Conservation (phyloP, 192 early-diverging fungal species). For the Physocladia obscura region DNA sequence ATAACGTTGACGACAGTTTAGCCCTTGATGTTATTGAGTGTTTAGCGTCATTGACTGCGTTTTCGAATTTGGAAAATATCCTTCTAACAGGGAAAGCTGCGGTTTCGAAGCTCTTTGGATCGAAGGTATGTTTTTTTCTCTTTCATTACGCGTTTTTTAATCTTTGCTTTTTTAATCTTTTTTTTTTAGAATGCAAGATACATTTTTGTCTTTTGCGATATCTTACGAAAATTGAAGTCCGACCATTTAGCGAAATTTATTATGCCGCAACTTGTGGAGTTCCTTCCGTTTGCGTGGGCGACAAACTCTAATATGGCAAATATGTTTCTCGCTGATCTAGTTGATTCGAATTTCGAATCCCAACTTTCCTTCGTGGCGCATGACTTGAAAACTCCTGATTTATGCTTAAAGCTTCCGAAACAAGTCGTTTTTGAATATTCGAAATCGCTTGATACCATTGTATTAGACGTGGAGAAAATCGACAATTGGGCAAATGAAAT, state of each 20-base stretch:
- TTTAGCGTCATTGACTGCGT: constrained; percentile 32
- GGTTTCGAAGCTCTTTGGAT: constrained; percentile 50
- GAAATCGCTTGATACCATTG: neutral
- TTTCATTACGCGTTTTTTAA: neutral
- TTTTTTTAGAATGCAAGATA: constrained; percentile 47
- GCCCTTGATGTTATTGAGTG: constrained; percentile 20
- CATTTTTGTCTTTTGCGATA: constrained; percentile 68
- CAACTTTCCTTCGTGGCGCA: neutral
- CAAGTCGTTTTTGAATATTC: constrained; percentile 6
- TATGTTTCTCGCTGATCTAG: neutral
- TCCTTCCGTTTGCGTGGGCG: constrained; percentile 7
- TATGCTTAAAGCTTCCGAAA: constrained; percentile 21
- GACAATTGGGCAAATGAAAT: constrained; percentile 18
- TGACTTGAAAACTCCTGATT: constrained; percentile 18
- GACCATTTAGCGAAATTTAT: constrained; percentile 71
- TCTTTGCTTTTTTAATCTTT: neutral
- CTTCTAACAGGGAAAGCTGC: constrained; percentile 48
- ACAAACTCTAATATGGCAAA: neutral
- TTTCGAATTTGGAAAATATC: constrained; percentile 39
- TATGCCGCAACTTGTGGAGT: constrained; percentile 65
- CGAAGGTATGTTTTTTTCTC: constrained; percentile 30
- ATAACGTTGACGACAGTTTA: neutral
- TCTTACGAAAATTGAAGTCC: constrained; percentile 65
- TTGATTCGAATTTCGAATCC: constrained; percentile 15
- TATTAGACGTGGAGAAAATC: too few species aligned